phyloP scores from a whole-genome alignment of 2,329 filamentous ascomycete species.

The Alternaria arborescens region DNA sequence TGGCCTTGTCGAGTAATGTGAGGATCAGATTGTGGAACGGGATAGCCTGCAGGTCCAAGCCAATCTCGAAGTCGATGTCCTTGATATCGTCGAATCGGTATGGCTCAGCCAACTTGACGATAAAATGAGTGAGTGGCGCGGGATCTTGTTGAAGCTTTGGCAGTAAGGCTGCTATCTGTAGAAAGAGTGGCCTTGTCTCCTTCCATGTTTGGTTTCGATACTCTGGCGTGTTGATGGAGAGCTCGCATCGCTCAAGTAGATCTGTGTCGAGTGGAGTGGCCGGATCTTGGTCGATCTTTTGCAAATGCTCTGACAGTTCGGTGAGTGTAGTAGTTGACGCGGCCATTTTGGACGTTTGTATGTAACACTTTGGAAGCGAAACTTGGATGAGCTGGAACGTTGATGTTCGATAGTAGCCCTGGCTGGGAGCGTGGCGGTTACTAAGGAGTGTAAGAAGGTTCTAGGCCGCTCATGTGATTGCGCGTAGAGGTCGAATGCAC shows the following conservation, averaged over 20 bases:
- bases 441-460: constrained; percentile 25
- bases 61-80: constrained; percentile 63
- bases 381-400: neutral
- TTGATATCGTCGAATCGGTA: constrained; percentile 53
- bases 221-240: constrained; percentile 49
- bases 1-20: constrained; percentile 65
- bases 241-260: constrained; percentile 61
- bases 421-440: constrained; percentile 20
- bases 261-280: constrained; percentile 57
- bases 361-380: neutral
- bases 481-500: constrained; percentile 27
- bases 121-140: constrained; percentile 62
- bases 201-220: constrained; percentile 40
- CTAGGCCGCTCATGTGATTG: constrained; percentile 43
- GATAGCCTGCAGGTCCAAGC: constrained; percentile 58
- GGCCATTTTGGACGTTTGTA: constrained; percentile 26
- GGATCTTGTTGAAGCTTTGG: constrained; percentile 66
- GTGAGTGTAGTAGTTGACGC: constrained; percentile 29
- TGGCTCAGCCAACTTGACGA: constrained; percentile 59
- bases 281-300: constrained; percentile 55
- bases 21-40: constrained; percentile 66
- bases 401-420: neutral
- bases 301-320: constrained; percentile 55
- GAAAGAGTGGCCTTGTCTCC: constrained; percentile 47
- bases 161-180: constrained; percentile 61